These are phyloP conservation scores for Acacia crassicarpa DNA, from an alignment of 306 rosid genomes.

Conservation along the genomic window DNA sequence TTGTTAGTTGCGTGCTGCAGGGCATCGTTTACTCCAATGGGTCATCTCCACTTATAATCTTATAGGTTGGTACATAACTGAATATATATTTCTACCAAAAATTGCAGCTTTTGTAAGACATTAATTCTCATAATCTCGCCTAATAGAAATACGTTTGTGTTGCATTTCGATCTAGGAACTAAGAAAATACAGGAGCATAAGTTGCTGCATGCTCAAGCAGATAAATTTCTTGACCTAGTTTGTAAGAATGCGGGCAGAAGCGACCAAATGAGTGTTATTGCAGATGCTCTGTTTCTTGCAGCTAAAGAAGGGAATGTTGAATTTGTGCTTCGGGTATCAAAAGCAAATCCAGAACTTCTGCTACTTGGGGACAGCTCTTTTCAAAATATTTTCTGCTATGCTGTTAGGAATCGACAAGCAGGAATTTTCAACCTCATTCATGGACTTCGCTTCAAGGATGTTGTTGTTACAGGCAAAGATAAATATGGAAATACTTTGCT, in stretches of 20 bases:
- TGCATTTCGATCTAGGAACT: background rate
- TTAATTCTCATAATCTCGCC: background rate
- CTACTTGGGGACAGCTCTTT: background rate
- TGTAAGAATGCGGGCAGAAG: background rate
- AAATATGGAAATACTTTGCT: rapidly evolving
- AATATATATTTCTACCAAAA: background rate
- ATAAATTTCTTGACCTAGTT: background rate
- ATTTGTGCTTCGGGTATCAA: background rate
- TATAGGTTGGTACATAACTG: background rate
- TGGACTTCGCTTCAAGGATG: background rate
- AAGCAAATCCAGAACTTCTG: background rate
- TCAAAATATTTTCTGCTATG: background rate
- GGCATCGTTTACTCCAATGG: background rate
- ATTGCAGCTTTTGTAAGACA: background rate
- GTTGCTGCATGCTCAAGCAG: background rate
- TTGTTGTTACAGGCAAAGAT: rapidly evolving
- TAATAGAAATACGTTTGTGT: background rate
- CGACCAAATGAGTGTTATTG: background rate
- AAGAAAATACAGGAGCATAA: background rate
- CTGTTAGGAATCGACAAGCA: background rate
- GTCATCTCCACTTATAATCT: background rate
- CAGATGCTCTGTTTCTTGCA: background rate
- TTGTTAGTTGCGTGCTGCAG: background rate
- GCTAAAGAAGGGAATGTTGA: background rate
- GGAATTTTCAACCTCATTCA: background rate